Conservation (phyloP, 1,139 yeast species). For the Pichia sp. region DNA sequence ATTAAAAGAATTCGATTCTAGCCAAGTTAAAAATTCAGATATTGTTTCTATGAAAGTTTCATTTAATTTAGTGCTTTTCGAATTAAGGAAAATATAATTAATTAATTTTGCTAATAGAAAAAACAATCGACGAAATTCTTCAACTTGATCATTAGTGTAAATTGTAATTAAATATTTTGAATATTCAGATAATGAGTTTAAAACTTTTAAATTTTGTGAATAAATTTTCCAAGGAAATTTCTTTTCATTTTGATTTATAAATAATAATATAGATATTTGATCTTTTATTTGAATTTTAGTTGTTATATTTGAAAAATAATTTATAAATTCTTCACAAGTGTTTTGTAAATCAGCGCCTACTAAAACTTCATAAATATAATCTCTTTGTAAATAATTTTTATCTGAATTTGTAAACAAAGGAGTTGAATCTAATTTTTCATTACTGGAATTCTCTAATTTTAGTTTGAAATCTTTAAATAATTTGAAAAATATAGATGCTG, state of each 20-base stretch:
- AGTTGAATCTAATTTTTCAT: constrained; percentile 14
- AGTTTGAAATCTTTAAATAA: constrained; percentile 26
- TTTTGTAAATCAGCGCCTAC: constrained; percentile 23
- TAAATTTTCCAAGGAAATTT: constrained; percentile 22
- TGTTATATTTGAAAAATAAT: constrained; percentile 19
- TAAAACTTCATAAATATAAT: constrained; percentile 24
- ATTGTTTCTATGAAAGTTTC: constrained; percentile 5
- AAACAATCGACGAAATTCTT: neutral
- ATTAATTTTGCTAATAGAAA: constrained; percentile 4
- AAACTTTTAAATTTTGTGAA: constrained; percentile 11
- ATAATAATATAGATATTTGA: constrained; percentile 19
- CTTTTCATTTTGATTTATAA: constrained; percentile 18
- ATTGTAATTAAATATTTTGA: constrained; percentile 4
- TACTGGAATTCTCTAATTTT: constrained; percentile 10
- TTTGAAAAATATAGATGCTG: constrained; percentile 24
- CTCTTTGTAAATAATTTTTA: constrained; percentile 19
- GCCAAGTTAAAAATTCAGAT: constrained; percentile 3
- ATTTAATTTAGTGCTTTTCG: constrained; percentile 1
- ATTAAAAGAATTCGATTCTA: neutral
- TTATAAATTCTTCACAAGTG: constrained; percentile 18
- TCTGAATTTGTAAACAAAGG: constrained; percentile 19
- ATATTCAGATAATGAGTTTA: constrained; percentile 15
- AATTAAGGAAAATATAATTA: constrained; percentile 1
- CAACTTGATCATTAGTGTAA: neutral
- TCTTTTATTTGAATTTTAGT: constrained; percentile 15